Evolutionary conservation across 1,284 basidiomycete species (phyloP).

Genomic region (Microbotryum saponariae): DNA sequence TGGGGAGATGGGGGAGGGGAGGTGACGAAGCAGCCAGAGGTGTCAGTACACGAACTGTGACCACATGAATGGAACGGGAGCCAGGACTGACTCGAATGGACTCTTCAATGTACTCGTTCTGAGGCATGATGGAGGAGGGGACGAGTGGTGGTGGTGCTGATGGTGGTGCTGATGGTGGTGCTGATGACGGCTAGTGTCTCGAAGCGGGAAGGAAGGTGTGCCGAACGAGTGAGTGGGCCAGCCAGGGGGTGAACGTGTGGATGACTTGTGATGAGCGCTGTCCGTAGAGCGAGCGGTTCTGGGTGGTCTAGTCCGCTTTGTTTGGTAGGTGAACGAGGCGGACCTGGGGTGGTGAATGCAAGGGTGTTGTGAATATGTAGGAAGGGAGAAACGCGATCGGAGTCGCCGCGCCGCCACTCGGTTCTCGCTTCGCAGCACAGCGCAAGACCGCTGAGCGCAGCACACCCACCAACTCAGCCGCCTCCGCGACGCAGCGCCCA

Average conservation of each 20-base stretch:
- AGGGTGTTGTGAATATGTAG: too few species aligned
- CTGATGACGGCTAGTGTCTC: not conserved
- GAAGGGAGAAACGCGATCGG: too few species aligned
- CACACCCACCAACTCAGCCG: too few species aligned
- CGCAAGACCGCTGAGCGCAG: too few species aligned
- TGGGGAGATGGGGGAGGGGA: too few species aligned
- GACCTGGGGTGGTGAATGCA: too few species aligned
- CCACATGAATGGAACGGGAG: not conserved
- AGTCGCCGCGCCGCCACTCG: too few species aligned
- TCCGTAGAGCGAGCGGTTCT: not conserved
- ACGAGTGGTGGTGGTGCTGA: not conserved
- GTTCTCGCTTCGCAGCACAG: too few species aligned
- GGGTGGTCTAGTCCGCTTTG: not conserved
- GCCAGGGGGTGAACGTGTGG: too few species aligned
- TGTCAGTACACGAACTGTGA: conserved; percentile 48
- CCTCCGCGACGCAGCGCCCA: too few species aligned
- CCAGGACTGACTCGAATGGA: conserved; percentile 59
- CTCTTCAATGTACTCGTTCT: conserved; percentile 73
- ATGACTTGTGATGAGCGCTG: not conserved
- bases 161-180: not conserved
- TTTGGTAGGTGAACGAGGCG: not conserved
- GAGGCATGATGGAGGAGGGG: conserved; percentile 22
- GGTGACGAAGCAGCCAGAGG: not conserved
- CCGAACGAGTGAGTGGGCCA: not conserved
- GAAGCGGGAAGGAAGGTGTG: not conserved